These are phyloP conservation scores for Aureoboletus auriporus DNA, from an alignment of 768 basidiomycete genomes.

Conservation along the genomic window DNA sequence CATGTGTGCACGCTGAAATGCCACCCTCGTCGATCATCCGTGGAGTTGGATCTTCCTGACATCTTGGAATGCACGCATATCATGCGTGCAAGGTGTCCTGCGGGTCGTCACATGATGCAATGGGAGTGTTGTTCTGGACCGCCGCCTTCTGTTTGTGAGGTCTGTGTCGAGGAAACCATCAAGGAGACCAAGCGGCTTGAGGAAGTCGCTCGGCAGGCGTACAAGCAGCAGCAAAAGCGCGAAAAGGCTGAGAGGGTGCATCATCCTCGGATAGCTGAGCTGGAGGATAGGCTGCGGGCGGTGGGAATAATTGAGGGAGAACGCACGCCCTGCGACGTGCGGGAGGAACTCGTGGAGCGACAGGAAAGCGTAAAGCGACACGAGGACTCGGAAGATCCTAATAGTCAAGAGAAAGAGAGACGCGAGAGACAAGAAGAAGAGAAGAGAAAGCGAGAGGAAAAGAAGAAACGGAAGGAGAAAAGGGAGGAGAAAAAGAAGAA, in stretches of 20 bases:
- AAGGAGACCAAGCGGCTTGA: conserved; percentile 34
- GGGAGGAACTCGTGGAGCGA: conserved; percentile 25
- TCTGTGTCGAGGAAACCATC: conserved; percentile 34
- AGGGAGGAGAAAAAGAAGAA: neutral
- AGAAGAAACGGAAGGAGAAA: conserved; percentile 12
- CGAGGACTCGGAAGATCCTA: neutral
- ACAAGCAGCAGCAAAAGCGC: conserved; percentile 35
- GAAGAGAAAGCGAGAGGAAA: conserved; percentile 40
- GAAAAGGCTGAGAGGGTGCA: conserved; percentile 42
- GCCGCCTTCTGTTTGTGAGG: conserved; percentile 34
- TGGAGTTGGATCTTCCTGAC: conserved; percentile 6
- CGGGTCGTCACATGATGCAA: conserved; percentile 38
- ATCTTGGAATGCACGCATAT: conserved; percentile 39
- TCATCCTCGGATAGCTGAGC: conserved; percentile 34
- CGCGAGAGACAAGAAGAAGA: neutral
- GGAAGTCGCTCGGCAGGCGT: conserved; percentile 34
- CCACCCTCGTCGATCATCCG: conserved; percentile 48
- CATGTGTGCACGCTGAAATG: conserved; percentile 60
- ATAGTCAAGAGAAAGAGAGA: neutral
- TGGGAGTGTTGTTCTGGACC: conserved; percentile 41
- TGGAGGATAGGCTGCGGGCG: conserved; percentile 35
- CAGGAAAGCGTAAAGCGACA: conserved; percentile 29
- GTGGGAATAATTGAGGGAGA: conserved; percentile 7
- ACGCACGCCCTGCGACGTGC: neutral
- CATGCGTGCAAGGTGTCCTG: conserved; percentile 35